These are phyloP conservation scores for Microcyclospora pomicola DNA, from an alignment of 2,329 filamentous ascomycete genomes.

Conservation along the genomic window DNA sequence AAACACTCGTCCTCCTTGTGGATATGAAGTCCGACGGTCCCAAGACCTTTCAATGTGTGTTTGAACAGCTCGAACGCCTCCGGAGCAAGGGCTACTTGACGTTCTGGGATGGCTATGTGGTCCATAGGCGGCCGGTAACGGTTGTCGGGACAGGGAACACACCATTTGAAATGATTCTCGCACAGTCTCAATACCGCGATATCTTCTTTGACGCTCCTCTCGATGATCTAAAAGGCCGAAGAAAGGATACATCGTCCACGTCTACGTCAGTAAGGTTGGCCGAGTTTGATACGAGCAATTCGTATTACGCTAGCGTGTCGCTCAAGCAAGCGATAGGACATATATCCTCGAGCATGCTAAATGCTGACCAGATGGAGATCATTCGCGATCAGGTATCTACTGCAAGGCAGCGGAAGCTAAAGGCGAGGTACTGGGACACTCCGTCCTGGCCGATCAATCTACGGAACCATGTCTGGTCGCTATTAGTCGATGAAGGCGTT, in stretches of 20 bases:
- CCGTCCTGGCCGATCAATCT: constrained; percentile 41
- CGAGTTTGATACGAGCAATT: constrained; percentile 42
- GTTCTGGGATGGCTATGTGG: constrained; percentile 33
- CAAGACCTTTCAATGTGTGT: constrained; percentile 38
- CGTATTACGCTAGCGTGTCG: constrained; percentile 51
- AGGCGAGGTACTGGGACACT: constrained; percentile 43
- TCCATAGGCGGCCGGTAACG: constrained; percentile 33
- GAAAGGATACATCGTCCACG: no score
- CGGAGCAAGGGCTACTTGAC: constrained; percentile 37
- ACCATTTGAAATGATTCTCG: constrained; percentile 33
- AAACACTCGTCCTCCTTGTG: constrained; percentile 45
- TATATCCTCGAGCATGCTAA: constrained; percentile 34
- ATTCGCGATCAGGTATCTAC: constrained; percentile 39
- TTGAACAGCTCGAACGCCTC: constrained; percentile 32
- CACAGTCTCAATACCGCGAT: constrained; percentile 6
- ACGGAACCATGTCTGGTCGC: constrained; percentile 41
- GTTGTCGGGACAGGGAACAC: constrained; percentile 42
- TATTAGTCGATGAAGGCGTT: constrained; percentile 40
- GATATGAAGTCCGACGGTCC: constrained; percentile 49
- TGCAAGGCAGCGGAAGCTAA: constrained; percentile 39
- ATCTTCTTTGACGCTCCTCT: no score
- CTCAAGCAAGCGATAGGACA: constrained; percentile 41
- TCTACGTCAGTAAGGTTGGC: no score
- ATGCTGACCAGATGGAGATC: constrained; percentile 29
- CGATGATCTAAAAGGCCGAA: no score